These are phyloP conservation scores for Cicer yamashitae DNA, from an alignment of 306 rosid species.

Conservation along the genomic window DNA sequence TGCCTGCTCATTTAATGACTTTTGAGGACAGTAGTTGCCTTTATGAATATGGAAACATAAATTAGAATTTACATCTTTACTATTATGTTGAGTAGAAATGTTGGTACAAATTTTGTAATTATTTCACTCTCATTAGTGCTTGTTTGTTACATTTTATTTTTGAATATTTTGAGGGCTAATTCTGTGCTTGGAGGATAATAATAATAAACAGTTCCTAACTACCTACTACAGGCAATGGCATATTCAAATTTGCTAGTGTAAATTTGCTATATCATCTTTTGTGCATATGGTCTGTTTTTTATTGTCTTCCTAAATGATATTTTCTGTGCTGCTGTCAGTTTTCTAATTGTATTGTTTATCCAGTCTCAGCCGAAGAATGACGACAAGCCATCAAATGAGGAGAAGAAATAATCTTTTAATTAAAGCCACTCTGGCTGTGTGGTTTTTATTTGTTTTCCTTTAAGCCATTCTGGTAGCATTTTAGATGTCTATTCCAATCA, in stretches of 20 bases:
- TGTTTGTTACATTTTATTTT: background rate
- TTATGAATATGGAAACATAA: constrained; percentile 25
- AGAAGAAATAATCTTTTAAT: constrained; percentile 51
- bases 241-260: background rate
- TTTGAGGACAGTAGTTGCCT: background rate
- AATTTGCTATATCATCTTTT: constrained; percentile 21
- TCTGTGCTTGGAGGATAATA: constrained; percentile 4
- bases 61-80: background rate
- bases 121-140: background rate
- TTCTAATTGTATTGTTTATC: constrained; percentile 44
- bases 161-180: background rate
- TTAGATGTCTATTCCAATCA: background rate
- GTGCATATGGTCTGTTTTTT: background rate
- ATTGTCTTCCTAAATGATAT: background rate
- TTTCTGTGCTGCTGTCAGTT: constrained; percentile 31
- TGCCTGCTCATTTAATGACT: constrained; percentile 5
- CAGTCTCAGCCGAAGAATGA: constrained; percentile 71
- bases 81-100: constrained; percentile 9
- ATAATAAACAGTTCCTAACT: background rate
- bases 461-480: constrained; percentile 35
- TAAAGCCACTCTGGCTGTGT: constrained; percentile 34
- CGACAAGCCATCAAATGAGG: constrained; percentile 71
- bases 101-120: background rate
- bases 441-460: constrained; percentile 28
- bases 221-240: background rate